Base-by-base conservation (phyloP, 2,329 filamentous ascomycete species). In the Xylariaceae sp. region DNA sequence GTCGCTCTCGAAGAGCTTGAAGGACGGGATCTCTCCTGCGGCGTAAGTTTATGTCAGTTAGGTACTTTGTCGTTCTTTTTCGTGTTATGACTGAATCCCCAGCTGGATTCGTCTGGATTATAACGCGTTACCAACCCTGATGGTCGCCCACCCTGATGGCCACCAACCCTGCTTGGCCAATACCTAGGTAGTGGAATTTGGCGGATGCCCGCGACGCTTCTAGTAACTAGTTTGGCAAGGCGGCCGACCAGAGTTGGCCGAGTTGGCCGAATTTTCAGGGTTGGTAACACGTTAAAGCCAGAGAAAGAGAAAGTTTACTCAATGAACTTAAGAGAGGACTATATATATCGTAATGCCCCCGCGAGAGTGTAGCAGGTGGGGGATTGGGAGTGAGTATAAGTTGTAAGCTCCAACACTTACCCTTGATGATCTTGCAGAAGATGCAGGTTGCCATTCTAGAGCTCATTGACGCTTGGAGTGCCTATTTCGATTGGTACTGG, bases 381-480 rank as follows among this genome's bases (percentile, higher is more conserved):
- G 30, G 26, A 6, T 37, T 2, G 30, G 9, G 16, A 34, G 37
- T 10, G 12, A 45, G 13, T 10, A 34, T 3, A 34, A 15, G 6
- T 34, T 34, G 13, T 34, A 34, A 15, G 32, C 9, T 34, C 13
- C 32, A 34, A 34, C 13, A 61, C 67, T 56, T 68, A 79, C 92
- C 92, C 81, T 95, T 95, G 77, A 99, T 87, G 70, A 99, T 97
- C 73, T 90, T 95, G 81, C 94, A 99, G 78, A 99, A 99, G 69
- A 97, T 90, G 71, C 94, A 99, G 59, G 86, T 78, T 50, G 86
- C 80, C 76, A 83, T 81, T 56, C 63, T 75, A 54, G 61, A 70
- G 36, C 64, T 57, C 65, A 71, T 70, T 36, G 42, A n/a, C 3
- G 13, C 32, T 15, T 10, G 9, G 32, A 7, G 9, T 3, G 32